Base-by-base conservation (phyloP, 139 green algal genomes). In the Pleodorina starrii region DNA sequence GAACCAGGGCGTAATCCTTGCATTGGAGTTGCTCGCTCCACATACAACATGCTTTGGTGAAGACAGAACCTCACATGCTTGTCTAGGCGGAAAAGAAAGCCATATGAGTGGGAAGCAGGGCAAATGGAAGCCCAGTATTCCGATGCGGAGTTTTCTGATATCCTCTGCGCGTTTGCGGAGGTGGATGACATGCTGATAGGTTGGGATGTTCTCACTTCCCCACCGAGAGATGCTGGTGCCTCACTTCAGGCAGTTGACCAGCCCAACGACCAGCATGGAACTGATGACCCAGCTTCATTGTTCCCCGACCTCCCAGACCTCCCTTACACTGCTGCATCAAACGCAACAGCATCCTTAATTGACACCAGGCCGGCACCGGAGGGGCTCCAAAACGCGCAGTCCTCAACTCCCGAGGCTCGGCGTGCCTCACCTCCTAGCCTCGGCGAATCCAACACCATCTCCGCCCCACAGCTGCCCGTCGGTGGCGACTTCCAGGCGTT, bases 121-220 rank as follows among this genome's bases (percentile, higher is more conserved):
- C 5, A 38, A 76, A 80, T 80, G 72, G 72, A 80, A 57, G 72
- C 72, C 25, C 40, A 80, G 43, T 80, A 59, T 43, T 59, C 42
- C 7, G 72, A 80, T 36, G 42, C 25, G 5, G 72, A 80, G 42
- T 57, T 80, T 36, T 54, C 40, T 35, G 72, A 80, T 21, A 57
- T 80, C 21, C 72, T 80, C 12, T 23, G 42, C 21, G 74, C 74
- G 1, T 83, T 83, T 29, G 46, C 74, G 6, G 74, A 83, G 9
- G 44, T 83, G 27, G 74, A 83, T 66, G 74, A 83, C n/a, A 66
- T 83, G 46, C 29, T 83, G 11, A 51, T 83, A 25, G 74, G 43
- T 9, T 83, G 74, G 44, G n/a, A 83, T 51, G 74, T 43, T 2
- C 46, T 83, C 23, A 59, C 5, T 0, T 29, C 74, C 25, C 29